Evolutionary conservation across 495 filamentous ascomycete genomes (phyloP).

Genomic region (Xanthoparmelia taractica): DNA sequence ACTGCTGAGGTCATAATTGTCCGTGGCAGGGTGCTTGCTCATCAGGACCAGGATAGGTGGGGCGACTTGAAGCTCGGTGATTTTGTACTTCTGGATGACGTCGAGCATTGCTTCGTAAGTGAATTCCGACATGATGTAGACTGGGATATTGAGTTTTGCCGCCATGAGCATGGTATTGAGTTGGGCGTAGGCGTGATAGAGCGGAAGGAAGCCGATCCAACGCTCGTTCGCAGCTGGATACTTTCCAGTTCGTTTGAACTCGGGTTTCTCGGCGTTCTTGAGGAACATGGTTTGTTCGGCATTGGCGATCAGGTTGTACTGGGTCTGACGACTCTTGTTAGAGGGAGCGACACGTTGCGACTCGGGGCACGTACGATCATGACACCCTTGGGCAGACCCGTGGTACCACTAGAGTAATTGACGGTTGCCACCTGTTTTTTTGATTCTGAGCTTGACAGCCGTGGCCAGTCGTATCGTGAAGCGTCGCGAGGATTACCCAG

Average conservation of each 20-base stretch:
- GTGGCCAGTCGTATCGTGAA: slow-evolving; percentile 24
- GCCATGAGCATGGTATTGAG: slow-evolving; percentile 16
- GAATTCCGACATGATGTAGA: slow-evolving; percentile 74
- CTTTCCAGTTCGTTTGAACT: slow-evolving; percentile 34
- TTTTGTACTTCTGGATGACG: slow-evolving; percentile 61
- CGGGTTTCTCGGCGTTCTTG: slow-evolving; percentile 48
- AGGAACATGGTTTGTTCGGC: slow-evolving; percentile 34
- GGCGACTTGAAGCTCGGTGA: slow-evolving; percentile 74
- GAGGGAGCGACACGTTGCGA: not conserved
- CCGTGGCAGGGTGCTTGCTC: slow-evolving; percentile 66
- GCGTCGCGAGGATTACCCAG: slow-evolving; percentile 40
- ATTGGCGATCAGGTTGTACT: slow-evolving; percentile 75
- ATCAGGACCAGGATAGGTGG: slow-evolving; percentile 79
- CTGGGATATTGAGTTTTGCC: slow-evolving; percentile 25
- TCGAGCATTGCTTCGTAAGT: slow-evolving; percentile 70
- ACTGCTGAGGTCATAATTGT: slow-evolving; percentile 73
- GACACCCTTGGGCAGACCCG: slow-evolving; percentile 86
- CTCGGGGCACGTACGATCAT: slow-evolving; percentile 42
- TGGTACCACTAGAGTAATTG: slow-evolving; percentile 84
- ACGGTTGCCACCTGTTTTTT: slow-evolving; percentile 51
- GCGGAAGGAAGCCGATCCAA: slow-evolving; percentile 65
- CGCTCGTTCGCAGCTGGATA: slow-evolving; percentile 43
- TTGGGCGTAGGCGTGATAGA: slow-evolving; percentile 85
- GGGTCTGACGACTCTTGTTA: slow-evolving; percentile 37
- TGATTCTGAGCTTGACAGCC: slow-evolving; percentile 19